Evolutionary conservation across 306 rosid species (phyloP).

Genomic region (Styphnolobium japonicum): DNA sequence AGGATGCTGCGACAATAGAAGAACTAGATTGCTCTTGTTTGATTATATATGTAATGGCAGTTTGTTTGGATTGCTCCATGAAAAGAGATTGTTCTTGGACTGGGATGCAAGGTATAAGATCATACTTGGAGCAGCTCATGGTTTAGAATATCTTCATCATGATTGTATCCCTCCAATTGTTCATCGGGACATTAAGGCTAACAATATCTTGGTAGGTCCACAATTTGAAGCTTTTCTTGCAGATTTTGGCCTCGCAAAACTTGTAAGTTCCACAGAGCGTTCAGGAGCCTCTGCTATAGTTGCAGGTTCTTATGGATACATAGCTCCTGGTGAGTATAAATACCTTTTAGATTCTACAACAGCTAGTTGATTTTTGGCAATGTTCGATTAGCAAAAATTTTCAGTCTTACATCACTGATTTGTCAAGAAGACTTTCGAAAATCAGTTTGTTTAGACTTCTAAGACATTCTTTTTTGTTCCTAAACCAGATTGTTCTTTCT

Average conservation of each 20-base stretch:
- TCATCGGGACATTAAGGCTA: slow-evolving; percentile 81
- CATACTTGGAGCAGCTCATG: slow-evolving; percentile 82
- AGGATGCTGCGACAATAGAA: slow-evolving; percentile 81
- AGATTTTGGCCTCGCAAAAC: slow-evolving; percentile 91
- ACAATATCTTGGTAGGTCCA: slow-evolving; percentile 88
- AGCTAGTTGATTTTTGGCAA: neutral
- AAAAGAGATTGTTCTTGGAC: slow-evolving; percentile 79
- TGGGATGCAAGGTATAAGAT: slow-evolving; percentile 96
- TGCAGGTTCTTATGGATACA: slow-evolving; percentile 95
- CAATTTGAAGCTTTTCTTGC: slow-evolving; percentile 85
- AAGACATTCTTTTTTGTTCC: neutral
- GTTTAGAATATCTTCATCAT: slow-evolving; percentile 93
- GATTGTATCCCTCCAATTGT: slow-evolving; percentile 88
- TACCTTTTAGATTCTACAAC: slow-evolving; percentile 3
- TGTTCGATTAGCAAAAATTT: neutral
- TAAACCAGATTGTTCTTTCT: neutral
- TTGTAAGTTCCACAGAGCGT: slow-evolving; percentile 57
- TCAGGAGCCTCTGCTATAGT: slow-evolving; percentile 58
- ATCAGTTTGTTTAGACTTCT: neutral
- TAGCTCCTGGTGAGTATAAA: slow-evolving; percentile 79
- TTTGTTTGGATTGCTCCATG: slow-evolving; percentile 71
- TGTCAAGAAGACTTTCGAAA: neutral
- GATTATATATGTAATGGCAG: slow-evolving; percentile 90
- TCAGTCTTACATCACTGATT: slow-evolving; percentile 6
- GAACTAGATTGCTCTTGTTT: slow-evolving; percentile 75